Conservation (phyloP, 177 flowering plant species). For the Viscum album region DNA sequence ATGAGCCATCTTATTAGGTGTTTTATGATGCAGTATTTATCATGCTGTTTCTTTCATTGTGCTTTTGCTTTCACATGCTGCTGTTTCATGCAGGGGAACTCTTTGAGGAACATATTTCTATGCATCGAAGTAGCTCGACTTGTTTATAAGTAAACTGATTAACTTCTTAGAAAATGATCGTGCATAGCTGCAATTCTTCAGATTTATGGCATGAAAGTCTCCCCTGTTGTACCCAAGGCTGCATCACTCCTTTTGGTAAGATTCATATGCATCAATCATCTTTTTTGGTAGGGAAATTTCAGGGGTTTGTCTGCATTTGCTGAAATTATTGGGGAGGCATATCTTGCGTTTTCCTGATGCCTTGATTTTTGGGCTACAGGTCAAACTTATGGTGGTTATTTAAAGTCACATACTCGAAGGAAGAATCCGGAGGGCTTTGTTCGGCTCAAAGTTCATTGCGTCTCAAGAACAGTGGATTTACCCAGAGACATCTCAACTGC, state of each 20-base stretch:
- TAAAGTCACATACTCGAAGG: not conserved
- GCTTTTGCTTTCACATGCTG: too few species aligned
- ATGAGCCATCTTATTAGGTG: too few species aligned
- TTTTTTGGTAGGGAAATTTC: conserved; percentile 14
- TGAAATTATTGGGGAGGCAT: not conserved
- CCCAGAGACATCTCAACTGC: conserved; percentile 18
- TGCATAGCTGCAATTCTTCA: not conserved
- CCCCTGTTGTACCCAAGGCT: conserved; percentile 3
- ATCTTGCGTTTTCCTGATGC: not conserved
- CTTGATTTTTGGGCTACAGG: not conserved
- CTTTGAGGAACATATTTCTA: too few species aligned
- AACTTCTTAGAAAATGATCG: not conserved
- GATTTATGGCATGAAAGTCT: conserved; percentile 10
- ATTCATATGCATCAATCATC: conserved; percentile 14
- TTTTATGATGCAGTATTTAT: too few species aligned
- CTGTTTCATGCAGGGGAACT: too few species aligned
- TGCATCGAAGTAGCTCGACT: too few species aligned
- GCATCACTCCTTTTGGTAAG: conserved; percentile 20
- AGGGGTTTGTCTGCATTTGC: conserved; percentile 11
- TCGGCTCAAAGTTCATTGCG: conserved; percentile 25
- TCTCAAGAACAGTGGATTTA: conserved; percentile 18
- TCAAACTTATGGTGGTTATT: not conserved
- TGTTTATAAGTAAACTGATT: too few species aligned
- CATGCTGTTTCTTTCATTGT: too few species aligned
- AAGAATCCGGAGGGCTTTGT: conserved; percentile 13